Percentiles rank a stretch among this genome's conserved stretches.
Evolutionary conservation across 2,329 filamentous ascomycete genomes (phyloP).

Genomic region (Pseudocercospora vitis): DNA sequence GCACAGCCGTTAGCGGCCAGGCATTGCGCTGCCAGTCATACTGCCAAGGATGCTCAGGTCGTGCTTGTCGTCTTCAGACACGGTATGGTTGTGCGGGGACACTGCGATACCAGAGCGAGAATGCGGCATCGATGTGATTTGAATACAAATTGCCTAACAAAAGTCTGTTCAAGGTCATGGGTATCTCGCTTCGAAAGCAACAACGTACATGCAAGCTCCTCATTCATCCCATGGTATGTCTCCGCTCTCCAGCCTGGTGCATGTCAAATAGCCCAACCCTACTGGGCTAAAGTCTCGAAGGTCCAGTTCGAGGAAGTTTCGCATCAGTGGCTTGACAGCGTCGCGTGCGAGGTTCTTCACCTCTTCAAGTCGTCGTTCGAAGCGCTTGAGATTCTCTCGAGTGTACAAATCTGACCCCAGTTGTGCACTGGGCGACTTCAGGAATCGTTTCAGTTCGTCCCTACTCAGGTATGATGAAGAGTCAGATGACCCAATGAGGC

Average conservation of each 20-base stretch:
- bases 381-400: constrained; percentile 78
- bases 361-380: constrained; percentile 86
- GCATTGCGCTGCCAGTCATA: neutral
- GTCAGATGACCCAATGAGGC: constrained; percentile 65
- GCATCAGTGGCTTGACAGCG: constrained; percentile 80
- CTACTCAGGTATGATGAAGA: constrained; percentile 69
- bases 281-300: constrained; percentile 42
- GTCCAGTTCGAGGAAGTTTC: constrained; percentile 80
- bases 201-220: constrained; percentile 6
- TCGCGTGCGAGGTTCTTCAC: constrained; percentile 81
- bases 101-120: neutral
- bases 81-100: no score
- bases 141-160: no score
- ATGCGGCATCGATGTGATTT: neutral
- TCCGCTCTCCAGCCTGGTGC: constrained; percentile 60
- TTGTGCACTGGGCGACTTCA: constrained; percentile 55
- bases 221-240: constrained; percentile 63
- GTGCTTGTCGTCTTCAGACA: neutral
- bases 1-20: neutral
- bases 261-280: constrained; percentile 63
- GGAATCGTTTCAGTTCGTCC: constrained; percentile 86
- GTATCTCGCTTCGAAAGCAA: constrained; percentile 7
- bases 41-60: neutral
- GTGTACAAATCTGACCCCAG: constrained; percentile 78
- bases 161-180: constrained; percentile 1